These are phyloP conservation scores for Eucalyptus brandiana DNA, from an alignment of 345 rosid genomes.

Conservation along the genomic window DNA sequence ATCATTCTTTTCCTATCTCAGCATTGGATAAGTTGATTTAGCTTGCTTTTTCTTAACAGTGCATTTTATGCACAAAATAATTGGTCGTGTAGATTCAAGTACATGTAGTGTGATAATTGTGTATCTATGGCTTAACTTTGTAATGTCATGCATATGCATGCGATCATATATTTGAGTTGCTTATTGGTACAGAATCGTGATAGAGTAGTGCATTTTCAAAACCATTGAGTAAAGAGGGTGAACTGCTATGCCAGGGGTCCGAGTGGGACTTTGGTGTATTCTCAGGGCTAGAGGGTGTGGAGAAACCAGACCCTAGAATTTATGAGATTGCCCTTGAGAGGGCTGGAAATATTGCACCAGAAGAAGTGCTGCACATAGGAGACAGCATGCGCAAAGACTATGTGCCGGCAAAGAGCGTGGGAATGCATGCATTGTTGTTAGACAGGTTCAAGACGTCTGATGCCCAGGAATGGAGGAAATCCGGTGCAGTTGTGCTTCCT, in stretches of 20 bases:
- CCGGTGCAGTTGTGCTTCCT: constrained; percentile 78
- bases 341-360: constrained; percentile 74
- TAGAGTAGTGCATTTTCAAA: not conserved
- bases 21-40: not conserved
- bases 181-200: not conserved
- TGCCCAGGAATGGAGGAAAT: constrained; percentile 69
- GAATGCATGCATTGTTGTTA: constrained; percentile 82
- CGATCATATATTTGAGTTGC: not conserved
- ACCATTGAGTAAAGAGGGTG: not conserved
- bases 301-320: constrained; percentile 82
- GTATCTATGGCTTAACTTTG: not conserved
- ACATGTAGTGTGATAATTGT: not conserved
- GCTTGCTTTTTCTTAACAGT: not conserved
- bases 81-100: not conserved
- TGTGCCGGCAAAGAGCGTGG: constrained; percentile 66
- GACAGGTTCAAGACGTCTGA: constrained; percentile 86
- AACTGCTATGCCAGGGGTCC: constrained; percentile 30
- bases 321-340: constrained; percentile 61
- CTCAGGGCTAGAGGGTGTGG: constrained; percentile 87
- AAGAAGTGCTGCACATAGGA: constrained; percentile 68
- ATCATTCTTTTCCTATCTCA: not conserved
- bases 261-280: constrained; percentile 99
- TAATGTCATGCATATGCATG: not conserved
- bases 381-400: constrained; percentile 94
- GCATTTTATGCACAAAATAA: not conserved